These are phyloP conservation scores for Penicillium sp. DNA, from an alignment of 2,329 filamentous ascomycete genomes.

Conservation along the genomic window DNA sequence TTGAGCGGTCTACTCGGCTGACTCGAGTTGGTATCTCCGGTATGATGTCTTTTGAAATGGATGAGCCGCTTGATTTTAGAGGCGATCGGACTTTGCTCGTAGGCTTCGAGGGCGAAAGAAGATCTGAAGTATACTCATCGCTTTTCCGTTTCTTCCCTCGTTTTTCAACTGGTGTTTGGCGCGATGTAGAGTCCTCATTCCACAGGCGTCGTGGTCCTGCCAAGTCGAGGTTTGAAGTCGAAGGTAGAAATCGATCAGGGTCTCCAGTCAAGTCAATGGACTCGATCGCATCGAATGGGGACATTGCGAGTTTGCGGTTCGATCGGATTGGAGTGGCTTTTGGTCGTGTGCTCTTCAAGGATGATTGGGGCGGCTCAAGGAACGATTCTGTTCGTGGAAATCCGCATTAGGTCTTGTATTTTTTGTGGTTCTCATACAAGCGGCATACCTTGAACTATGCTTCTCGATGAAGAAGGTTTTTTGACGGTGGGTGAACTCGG, in stretches of 20 bases:
- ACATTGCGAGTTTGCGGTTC: slow-evolving; percentile 26
- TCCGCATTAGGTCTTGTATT: neutral
- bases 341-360: slow-evolving; percentile 20
- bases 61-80: slow-evolving; percentile 19
- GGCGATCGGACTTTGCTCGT: slow-evolving; percentile 34
- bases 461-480: slow-evolving; percentile 21
- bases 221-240: slow-evolving; percentile 48
- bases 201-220: slow-evolving; percentile 51
- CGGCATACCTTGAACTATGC: slow-evolving; percentile 36
- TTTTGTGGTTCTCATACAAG: neutral
- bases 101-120: slow-evolving; percentile 42
- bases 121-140: slow-evolving; percentile 52
- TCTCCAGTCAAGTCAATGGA: slow-evolving; percentile 55
- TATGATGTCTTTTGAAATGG: slow-evolving; percentile 9
- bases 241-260: slow-evolving; percentile 42
- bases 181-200: slow-evolving; percentile 51
- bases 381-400: slow-evolving; percentile 22
- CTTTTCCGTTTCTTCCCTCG: slow-evolving; percentile 58
- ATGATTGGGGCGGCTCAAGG: slow-evolving; percentile 29
- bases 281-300: slow-evolving; percentile 46
- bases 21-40: slow-evolving; percentile 15
- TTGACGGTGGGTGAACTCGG: slow-evolving; percentile 31
- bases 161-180: slow-evolving; percentile 44
- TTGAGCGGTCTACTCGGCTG: slow-evolving; percentile 16
- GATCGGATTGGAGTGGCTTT: slow-evolving; percentile 33